A percentile compares a stretch with the other conserved stretches of the same genome.
These are phyloP conservation scores for Pseudogymnoascus destructans DNA, from an alignment of 2,329 filamentous ascomycete species.

Conservation along the genomic window DNA sequence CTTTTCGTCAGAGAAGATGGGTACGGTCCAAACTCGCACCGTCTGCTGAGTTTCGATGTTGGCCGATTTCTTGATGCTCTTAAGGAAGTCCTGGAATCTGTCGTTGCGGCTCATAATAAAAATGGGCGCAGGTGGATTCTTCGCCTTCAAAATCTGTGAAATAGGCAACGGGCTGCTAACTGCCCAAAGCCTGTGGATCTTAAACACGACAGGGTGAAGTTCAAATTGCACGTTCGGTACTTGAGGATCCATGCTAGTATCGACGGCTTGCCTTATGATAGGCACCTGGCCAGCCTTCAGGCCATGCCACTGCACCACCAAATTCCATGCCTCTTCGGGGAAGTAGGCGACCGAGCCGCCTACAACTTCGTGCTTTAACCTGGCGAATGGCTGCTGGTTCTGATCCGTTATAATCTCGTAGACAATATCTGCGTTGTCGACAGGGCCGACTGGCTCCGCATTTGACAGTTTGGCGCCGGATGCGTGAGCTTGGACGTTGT, in stretches of 20 bases:
- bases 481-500: constrained; percentile 54
- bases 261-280: constrained; percentile 65
- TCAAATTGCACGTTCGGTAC: constrained; percentile 65
- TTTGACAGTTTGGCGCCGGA: constrained; percentile 43
- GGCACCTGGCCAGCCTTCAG: constrained; percentile 54
- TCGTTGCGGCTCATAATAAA: constrained; percentile 60
- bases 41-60: constrained; percentile 58
- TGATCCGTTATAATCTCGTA: constrained; percentile 43
- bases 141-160: constrained; percentile 47
- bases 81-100: constrained; percentile 62
- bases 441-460: constrained; percentile 53
- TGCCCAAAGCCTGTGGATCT: constrained; percentile 65
- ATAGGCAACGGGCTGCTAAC: constrained; percentile 42
- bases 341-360: constrained; percentile 66
- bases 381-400: constrained; percentile 47
- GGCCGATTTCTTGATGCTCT: constrained; percentile 54
- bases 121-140: constrained; percentile 46
- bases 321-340: constrained; percentile 66
- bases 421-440: constrained; percentile 80
- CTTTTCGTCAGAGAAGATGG: constrained; percentile 17
- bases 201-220: constrained; percentile 72
- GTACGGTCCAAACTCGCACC: constrained; percentile 45
- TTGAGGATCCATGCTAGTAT: constrained; percentile 50
- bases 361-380: constrained; percentile 56
- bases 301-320: constrained; percentile 74